Percentiles rank a stretch among this genome's conserved stretches.
These are phyloP conservation scores for Mucor irregularis DNA, from an alignment of 371 early-diverging fungal species.

Conservation along the genomic window DNA sequence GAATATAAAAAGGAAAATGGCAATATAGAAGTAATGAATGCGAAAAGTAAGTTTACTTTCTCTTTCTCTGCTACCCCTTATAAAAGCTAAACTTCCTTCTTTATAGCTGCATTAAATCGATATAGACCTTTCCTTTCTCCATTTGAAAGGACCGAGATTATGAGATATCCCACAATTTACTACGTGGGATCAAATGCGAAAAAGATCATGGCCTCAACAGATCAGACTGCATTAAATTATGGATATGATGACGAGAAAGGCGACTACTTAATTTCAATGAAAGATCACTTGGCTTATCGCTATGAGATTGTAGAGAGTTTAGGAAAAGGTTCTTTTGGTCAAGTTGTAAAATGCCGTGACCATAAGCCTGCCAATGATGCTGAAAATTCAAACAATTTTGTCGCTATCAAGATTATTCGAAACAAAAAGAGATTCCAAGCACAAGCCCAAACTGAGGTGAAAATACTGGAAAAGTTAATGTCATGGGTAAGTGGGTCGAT, in stretches of 20 bases:
- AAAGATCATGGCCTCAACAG: slow-evolving; percentile 49
- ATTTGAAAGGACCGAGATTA: slow-evolving; percentile 81
- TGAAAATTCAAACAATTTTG: slow-evolving; percentile 44
- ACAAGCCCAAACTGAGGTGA: slow-evolving; percentile 82
- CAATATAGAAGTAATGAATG: slow-evolving; percentile 5
- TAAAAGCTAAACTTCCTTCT: background rate
- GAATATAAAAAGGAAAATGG: slow-evolving; percentile 17
- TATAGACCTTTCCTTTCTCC: slow-evolving; percentile 64
- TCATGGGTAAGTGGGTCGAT: slow-evolving; percentile 24
- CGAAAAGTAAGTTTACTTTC: slow-evolving; percentile 12
- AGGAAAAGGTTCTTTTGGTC: slow-evolving; percentile 90
- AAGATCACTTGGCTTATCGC: slow-evolving; percentile 76
- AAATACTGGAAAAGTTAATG: slow-evolving; percentile 65
- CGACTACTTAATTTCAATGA: slow-evolving; percentile 66
- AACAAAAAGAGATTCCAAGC: slow-evolving; percentile 81
- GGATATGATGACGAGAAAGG: slow-evolving; percentile 84
- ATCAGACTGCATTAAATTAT: slow-evolving; percentile 51
- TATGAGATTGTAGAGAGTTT: slow-evolving; percentile 75
- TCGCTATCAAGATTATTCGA: slow-evolving; percentile 87
- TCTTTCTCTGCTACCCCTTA: background rate
- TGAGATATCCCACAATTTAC: slow-evolving; percentile 75
- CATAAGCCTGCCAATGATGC: slow-evolving; percentile 51
- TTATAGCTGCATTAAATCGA: slow-evolving; percentile 43
- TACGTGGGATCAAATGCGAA: slow-evolving; percentile 79
- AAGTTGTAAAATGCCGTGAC: slow-evolving; percentile 79